Percentiles rank a stretch among this genome's conserved stretches.
These are phyloP conservation scores for Diospyros kaki DNA, from an alignment of 148 eudicot species.

Conservation along the genomic window DNA sequence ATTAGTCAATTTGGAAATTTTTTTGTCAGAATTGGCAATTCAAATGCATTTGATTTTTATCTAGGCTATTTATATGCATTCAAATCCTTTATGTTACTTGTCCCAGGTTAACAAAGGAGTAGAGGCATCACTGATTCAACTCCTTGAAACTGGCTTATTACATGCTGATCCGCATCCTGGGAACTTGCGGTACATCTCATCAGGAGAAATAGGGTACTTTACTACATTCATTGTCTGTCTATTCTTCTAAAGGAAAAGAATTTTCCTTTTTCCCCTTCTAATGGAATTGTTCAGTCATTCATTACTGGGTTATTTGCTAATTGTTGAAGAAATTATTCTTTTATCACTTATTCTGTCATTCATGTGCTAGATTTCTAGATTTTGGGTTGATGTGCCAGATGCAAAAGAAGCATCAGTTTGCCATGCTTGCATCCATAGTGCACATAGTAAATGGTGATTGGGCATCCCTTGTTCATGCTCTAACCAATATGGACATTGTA, in stretches of 20 bases:
- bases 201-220: slow-evolving; percentile 84
- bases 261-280: background rate
- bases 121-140: slow-evolving; percentile 85
- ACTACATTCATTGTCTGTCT: background rate
- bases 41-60: background rate
- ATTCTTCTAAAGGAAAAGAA: background rate
- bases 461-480: slow-evolving; percentile 84
- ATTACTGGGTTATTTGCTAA: background rate
- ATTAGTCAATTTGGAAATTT: background rate
- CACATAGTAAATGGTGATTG: slow-evolving; percentile 98
- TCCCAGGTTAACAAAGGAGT: slow-evolving; percentile 88
- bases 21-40: background rate
- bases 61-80: background rate
- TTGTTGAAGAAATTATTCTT: background rate
- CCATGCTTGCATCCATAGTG: slow-evolving; percentile 93
- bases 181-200: slow-evolving; percentile 73
- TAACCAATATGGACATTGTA: slow-evolving; percentile 77
- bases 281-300: background rate
- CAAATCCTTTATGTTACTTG: background rate
- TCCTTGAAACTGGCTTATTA: slow-evolving; percentile 88
- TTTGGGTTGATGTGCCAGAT: slow-evolving; percentile 93
- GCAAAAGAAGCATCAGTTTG: slow-evolving; percentile 92
- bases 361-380: slow-evolving; percentile 70
- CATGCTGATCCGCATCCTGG: slow-evolving; percentile 99
- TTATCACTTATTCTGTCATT: slow-evolving; percentile 11